Evolutionary conservation across 2,329 filamentous ascomycete species (phyloP), one percentile per base, ranked within the genome.

Genomic region (Claviceps citrina): DNA sequence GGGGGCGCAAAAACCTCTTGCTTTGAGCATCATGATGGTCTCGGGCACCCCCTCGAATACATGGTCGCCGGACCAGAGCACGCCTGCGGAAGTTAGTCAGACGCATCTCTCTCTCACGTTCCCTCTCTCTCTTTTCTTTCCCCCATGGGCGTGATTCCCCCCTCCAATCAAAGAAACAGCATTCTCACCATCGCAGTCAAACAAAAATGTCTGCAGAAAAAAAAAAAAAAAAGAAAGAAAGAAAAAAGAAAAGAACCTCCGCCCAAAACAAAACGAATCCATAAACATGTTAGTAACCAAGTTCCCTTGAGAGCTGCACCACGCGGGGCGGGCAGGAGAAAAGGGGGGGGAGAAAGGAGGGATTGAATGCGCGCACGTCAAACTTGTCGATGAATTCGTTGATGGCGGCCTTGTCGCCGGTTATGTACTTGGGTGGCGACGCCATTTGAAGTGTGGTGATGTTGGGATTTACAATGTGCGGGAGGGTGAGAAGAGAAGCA

Each of bases 61-160:
- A 57, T 89, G 80, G 55, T 95, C 85, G 37, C 91, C 91, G 13
- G 87, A 94, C 91, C 91, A 98, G 44, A 98, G 68, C 28, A 98
- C 91, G 56, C 89, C 87, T 93, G 36, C 16, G 22, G 4, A 24
- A n/a, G n/a, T n/a, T n/a, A n/a, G n/a, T n/a, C n/a, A n/a, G n/a
- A n/a, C n/a, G n/a, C n/a, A n/a, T n/a, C n/a, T n/a, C n/a, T n/a
- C n/a, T n/a, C n/a, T n/a, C n/a, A n/a, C n/a, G n/a, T n/a, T n/a
- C n/a, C n/a, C n/a, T n/a, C n/a, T n/a, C n/a, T 24, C 8, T 24
- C 22, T 5, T 24, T 5, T 24, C 22, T 24, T 24, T 24, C 8
- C 8, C 8, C 5, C 22, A 8, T 24, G 22, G 22, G 5, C 22
- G 8, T 5, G 8, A 24, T 24, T 8, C 22, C 22, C 22, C 22